Evolutionary conservation across 2,329 filamentous ascomycete genomes (phyloP), one percentile per base, ranked within the genome.

Genomic region (Aspergillus carbonarius): DNA sequence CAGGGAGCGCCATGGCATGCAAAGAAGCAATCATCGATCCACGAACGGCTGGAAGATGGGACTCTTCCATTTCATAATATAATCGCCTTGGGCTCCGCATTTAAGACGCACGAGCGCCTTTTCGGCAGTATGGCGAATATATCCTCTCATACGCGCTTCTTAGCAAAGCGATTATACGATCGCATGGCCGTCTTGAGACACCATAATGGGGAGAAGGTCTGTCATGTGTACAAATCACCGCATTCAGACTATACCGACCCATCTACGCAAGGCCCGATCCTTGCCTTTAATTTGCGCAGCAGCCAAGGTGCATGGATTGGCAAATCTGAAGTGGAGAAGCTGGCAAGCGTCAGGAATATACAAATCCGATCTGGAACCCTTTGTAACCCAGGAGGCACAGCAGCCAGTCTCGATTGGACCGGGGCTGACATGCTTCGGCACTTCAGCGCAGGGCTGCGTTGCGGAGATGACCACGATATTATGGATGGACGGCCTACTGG

Each of bases 51-150:
- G 2, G 93, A 99, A 73, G 93, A 99, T 72, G 95, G 93, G 1
- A 97, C 93, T 0, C 74, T 97, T 4, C 92, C 93, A 0, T 88
- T 97, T 55, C 95, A 98, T 73, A 96, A 78, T 70, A 97, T 99
- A 63, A 81, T 96, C 56, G 93, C 93, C 1, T 78, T 96, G 7
- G 88, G 89, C 64, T 80, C 85, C 13, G 93, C 93, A 0, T 81
- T 98, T 64, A 79, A 85, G 25, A 81, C 86, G 0, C 91, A 97
- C 68, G 63, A 76, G 48, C 80, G 81, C 18, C 76, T 97, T 0
- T 98, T 90, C 69, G 85, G 85, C 2, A 86, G 86, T 0, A 91
- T 96, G 83, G 75, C 80, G 1, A 79, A 80, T 25, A 81, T 97
- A 27, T 87, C 89, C 6, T 79, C 79, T 1, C 93, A 99, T 72